Percentiles rank a stretch among this genome's conserved stretches.
These are phyloP conservation scores for Dioscorea cayenensis DNA, from an alignment of 116 monocot species.

Conservation along the genomic window DNA sequence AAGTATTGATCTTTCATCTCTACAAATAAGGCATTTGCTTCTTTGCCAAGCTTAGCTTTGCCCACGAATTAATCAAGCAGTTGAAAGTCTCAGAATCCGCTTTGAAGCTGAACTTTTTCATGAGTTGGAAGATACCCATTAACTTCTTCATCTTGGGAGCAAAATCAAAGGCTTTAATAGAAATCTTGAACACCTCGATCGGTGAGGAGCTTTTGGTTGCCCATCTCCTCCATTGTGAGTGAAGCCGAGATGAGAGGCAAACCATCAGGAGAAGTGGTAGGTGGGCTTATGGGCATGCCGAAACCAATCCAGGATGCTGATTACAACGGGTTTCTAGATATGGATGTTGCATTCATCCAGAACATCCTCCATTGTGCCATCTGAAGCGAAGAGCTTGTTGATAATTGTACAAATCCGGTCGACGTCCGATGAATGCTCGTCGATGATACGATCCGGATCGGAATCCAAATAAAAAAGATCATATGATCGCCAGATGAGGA, in stretches of 20 bases:
- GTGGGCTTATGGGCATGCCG: constrained; percentile 66
- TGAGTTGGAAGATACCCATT: constrained; percentile 54
- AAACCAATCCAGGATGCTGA: constrained; percentile 54
- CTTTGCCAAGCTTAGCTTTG: constrained; percentile 67
- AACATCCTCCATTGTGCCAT: constrained; percentile 67
- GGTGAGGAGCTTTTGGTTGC: constrained; percentile 27
- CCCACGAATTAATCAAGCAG: constrained; percentile 44
- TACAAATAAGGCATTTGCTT: constrained; percentile 57
- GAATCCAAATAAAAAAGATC: background rate
- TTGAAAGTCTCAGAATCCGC: constrained; percentile 59
- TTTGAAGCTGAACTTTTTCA: constrained; percentile 51
- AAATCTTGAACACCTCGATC: constrained; percentile 52
- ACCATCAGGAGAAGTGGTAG: constrained; percentile 78
- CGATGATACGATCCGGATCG: constrained; percentile 4
- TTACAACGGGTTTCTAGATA: constrained; percentile 27
- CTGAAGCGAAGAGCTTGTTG: constrained; percentile 52
- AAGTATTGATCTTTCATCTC: constrained; percentile 42
- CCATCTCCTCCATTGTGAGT: constrained; percentile 68
- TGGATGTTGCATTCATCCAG: constrained; percentile 32
- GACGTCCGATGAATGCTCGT: constrained; percentile 11
- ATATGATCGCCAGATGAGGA: constrained; percentile 5
- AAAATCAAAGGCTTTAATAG: constrained; percentile 60
- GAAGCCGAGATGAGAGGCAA: constrained; percentile 25
- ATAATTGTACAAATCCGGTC: constrained; percentile 50
- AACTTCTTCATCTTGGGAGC: constrained; percentile 84